phyloP scores from a whole-genome alignment of 2,329 filamentous ascomycete genomes.

The Arthrocladium fulminans region DNA sequence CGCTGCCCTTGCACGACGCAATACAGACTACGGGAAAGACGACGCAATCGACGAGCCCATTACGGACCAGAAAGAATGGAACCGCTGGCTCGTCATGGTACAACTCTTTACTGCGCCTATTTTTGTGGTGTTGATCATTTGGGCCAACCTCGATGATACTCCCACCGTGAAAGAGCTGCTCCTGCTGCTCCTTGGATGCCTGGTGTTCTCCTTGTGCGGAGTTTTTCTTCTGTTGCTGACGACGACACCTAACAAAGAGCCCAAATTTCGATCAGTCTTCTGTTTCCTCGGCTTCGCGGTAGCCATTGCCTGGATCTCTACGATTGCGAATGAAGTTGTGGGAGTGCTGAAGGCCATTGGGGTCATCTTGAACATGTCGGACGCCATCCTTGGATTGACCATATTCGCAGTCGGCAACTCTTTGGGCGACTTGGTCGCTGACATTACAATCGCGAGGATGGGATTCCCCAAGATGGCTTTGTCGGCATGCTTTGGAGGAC shows the following conservation, averaged over 20 bases:
- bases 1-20: conserved; percentile 15
- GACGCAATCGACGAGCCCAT: conserved; percentile 27
- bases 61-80: conserved; percentile 54
- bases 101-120: conserved; percentile 82
- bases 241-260: conserved; percentile 58
- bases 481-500: conserved; percentile 93
- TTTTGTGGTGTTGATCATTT: conserved; percentile 70
- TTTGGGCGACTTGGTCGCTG: conserved; percentile 83
- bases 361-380: conserved; percentile 75
- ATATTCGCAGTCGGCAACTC: conserved; percentile 96
- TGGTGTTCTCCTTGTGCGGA: conserved; percentile 59
- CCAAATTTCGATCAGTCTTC: conserved; percentile 65
- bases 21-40: conserved; percentile 34
- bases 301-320: conserved; percentile 90
- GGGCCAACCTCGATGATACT: conserved; percentile 44
- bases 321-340: conserved; percentile 90
- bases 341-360: conserved; percentile 88
- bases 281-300: conserved; percentile 88
- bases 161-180: conserved; percentile 40
- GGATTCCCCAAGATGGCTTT: conserved; percentile 95
- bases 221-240: conserved; percentile 59
- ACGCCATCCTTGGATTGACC: conserved; percentile 88
- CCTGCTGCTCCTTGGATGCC: conserved; percentile 52
- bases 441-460: conserved; percentile 85
- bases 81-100: conserved; percentile 76